A percentile compares a stretch with the other conserved stretches of the same genome.
Evolutionary conservation across 208 protist species (phyloP).

Genomic region (Blastocrithidia nonstop): DNA sequence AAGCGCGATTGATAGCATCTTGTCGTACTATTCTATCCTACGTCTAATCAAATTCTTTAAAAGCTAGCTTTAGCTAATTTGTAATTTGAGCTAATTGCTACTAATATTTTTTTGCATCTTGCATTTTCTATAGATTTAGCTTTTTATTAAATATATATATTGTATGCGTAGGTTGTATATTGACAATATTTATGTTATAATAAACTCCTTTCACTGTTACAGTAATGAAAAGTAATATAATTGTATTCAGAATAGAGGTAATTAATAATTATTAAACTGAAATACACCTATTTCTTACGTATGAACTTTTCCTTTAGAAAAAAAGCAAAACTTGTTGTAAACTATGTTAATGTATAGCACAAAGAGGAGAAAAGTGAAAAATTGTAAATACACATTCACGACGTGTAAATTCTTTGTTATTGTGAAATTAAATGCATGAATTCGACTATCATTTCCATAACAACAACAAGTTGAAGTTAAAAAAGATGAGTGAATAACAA

Average conservation of each 20-base stretch:
- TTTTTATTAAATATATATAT: too few relatives aligned
- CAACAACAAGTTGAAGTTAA: too few relatives aligned
- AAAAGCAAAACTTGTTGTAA: constrained; percentile 2
- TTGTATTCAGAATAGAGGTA: too few relatives aligned
- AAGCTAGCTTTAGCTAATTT: neutral
- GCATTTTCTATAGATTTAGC: too few relatives aligned
- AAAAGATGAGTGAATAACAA: too few relatives aligned
- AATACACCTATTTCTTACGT: neutral
- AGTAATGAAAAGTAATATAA: too few relatives aligned
- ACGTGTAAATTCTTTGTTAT: neutral
- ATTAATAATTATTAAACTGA: too few relatives aligned
- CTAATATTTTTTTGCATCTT: constrained; percentile 1
- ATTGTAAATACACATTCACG: constrained; percentile 4
- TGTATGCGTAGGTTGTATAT: constrained; percentile 1
- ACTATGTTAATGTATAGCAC: neutral
- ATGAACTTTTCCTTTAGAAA: neutral
- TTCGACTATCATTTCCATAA: too few relatives aligned
- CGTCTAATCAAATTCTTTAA: constrained; percentile 1
- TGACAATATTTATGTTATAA: neutral
- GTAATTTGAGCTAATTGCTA: constrained; percentile 7
- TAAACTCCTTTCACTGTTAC: too few relatives aligned
- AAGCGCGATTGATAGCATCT: constrained; percentile 11
- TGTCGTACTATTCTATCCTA: constrained; percentile 10
- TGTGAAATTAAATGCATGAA: constrained; percentile 1
- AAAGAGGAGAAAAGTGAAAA: neutral